A percentile compares a stretch with the other conserved stretches of the same genome.
Evolutionary conservation across 371 early-diverging fungal species (phyloP).

Genomic region (Mucor irregularis): DNA sequence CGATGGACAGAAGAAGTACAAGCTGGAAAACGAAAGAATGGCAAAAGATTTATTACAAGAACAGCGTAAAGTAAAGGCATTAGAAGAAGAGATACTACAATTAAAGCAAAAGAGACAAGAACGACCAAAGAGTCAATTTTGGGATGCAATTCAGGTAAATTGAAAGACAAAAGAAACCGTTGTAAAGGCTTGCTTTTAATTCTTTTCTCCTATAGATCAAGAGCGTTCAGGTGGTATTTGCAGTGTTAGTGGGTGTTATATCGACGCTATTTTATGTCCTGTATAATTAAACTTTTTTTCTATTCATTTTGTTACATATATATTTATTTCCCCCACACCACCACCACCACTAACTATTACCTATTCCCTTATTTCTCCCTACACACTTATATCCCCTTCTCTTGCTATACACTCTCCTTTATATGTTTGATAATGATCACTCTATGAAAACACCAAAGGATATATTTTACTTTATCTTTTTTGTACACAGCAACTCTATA

Average conservation of each 20-base stretch:
- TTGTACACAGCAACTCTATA: no score
- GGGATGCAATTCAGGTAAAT: slow-evolving; percentile 16
- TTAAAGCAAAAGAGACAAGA: background rate
- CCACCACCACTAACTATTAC: no score
- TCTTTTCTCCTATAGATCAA: slow-evolving; percentile 2
- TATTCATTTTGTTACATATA: background rate
- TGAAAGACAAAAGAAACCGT: background rate
- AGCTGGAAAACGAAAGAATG: slow-evolving; percentile 1
- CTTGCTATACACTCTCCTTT: no score
- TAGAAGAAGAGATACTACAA: slow-evolving; percentile 7
- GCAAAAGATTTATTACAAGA: slow-evolving; percentile 4
- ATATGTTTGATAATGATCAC: no score
- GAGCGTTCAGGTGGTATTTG: slow-evolving; percentile 7
- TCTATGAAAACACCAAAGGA: no score
- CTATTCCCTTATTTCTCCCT: background rate
- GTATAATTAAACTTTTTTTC: slow-evolving; percentile 11
- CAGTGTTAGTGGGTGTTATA: slow-evolving; percentile 11
- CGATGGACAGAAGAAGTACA: background rate
- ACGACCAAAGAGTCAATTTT: background rate
- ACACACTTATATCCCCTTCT: no score
- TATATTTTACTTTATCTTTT: no score
- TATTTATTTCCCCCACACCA: background rate
- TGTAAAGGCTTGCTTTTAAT: background rate
- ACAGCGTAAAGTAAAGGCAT: background rate
- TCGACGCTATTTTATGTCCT: slow-evolving; percentile 19